Percentiles rank a stretch among this genome's conserved stretches.
These are phyloP conservation scores for Botryosphaeria dothidea DNA, from an alignment of 2,329 filamentous ascomycete genomes.

Conservation along the genomic window DNA sequence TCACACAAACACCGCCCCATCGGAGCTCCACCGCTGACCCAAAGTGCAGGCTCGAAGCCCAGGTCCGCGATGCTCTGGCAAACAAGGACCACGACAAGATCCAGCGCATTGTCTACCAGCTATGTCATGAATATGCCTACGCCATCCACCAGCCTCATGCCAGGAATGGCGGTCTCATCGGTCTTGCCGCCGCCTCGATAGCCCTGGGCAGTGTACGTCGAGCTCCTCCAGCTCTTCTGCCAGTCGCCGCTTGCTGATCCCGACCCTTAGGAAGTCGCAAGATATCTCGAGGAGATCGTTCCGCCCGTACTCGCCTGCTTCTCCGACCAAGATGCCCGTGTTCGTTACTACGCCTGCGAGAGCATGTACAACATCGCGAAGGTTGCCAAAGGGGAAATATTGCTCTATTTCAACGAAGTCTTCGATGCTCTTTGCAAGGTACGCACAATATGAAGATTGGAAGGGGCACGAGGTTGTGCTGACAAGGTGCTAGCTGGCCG, in stretches of 20 bases:
- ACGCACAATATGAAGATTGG: not conserved
- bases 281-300: conserved; percentile 90
- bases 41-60: conserved; percentile 72
- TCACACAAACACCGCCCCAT: not conserved
- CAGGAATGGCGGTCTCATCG: conserved; percentile 93
- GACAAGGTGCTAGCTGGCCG: conserved; percentile 68
- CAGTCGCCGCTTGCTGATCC: conserved; percentile 24
- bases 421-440: conserved; percentile 98
- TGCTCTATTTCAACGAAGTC: conserved; percentile 97
- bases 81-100: conserved; percentile 78
- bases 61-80: conserved; percentile 81
- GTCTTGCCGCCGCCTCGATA: conserved; percentile 91
- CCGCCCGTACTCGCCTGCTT: conserved; percentile 97
- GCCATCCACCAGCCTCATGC: conserved; percentile 96
- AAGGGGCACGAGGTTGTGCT: conserved; percentile 21
- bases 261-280: conserved; percentile 74
- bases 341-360: conserved; percentile 97
- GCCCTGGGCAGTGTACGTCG: conserved; percentile 78
- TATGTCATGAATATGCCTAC: conserved; percentile 97
- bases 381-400: conserved; percentile 94
- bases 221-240: not conserved
- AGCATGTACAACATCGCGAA: conserved; percentile 99
- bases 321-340: conserved; percentile 94
- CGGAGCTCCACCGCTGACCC: conserved; percentile 15
- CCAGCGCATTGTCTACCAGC: conserved; percentile 85